Base-by-base conservation (phyloP, 2,329 filamentous ascomycete genomes). In the Neurospora sp. region DNA sequence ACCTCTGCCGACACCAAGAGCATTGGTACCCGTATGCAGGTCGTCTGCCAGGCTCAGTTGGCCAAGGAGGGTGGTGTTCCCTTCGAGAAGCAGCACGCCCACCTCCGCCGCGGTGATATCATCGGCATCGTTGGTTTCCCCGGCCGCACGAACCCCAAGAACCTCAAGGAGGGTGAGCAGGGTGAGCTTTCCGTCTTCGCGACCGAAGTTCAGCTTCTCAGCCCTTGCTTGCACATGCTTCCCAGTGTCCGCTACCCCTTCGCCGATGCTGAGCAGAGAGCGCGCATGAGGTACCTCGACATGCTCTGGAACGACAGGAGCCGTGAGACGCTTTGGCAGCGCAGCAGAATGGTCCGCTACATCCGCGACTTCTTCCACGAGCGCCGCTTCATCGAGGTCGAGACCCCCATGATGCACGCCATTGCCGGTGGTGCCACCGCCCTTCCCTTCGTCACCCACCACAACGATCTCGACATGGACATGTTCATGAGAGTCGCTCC, bases 361-460 rank as follows among this genome's bases (percentile, higher is more conserved):
- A 91, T 99, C 75, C 92, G 96, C 75, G 87, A 88, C 76, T 99
- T 91, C 85, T 93, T 99, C 76, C 92, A 97, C 77, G 87, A 90
- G 75, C 87, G 91, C 69, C 92, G 95, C 76, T 99, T 99, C 80
- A 85, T 93, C 70, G 94, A 97, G 80, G 94, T 98, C 36, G 93
- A 98, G 83, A 99, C 96, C 0, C 95, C 96, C 5, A 97, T 98
- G 89, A 94, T 99, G 87, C 96, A 97, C 80, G 88, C 92, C 77
- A 97, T 97, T 78, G 93, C 96, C 38, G 96, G 96, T 75, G 96
- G 96, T 78, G 96, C 96, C 40, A 98, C 96, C 1, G 96, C 96
- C 71, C 93, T 92, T 84, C 96, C 96, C 5, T 99, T 99, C 82
- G 85, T 92, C 75, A 98, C 96, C 15, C 91, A 97, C 81, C 96